These are phyloP conservation scores for Extremus antarcticus DNA, from an alignment of 495 filamentous ascomycete species.

Conservation along the genomic window DNA sequence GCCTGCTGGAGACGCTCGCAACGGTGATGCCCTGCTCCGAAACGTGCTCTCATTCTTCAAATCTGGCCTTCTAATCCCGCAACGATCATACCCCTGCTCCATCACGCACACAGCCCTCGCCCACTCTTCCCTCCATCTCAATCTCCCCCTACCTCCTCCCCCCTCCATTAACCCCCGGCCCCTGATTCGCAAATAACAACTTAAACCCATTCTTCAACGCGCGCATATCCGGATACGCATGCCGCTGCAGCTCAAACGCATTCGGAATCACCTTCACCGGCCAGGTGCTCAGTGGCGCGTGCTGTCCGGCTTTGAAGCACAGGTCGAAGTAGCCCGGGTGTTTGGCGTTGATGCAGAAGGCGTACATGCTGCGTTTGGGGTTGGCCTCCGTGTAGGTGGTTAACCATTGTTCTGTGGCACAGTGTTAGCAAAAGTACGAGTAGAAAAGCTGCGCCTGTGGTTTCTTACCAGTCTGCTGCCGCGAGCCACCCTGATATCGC, in stretches of 20 bases:
- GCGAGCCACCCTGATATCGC: slow-evolving; percentile 73
- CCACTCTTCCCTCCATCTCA: not conserved
- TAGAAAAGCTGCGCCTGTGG: not conserved
- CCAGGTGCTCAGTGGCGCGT: slow-evolving; percentile 64
- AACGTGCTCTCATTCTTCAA: too few species aligned
- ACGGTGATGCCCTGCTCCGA: too few species aligned
- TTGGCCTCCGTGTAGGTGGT: slow-evolving; percentile 92
- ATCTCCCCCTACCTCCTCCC: not conserved
- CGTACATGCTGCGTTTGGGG: slow-evolving; percentile 83
- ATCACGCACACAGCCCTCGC: too few species aligned
- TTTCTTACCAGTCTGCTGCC: slow-evolving; percentile 70
- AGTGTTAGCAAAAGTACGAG: not conserved
- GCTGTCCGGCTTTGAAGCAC: slow-evolving; percentile 83
- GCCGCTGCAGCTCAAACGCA: slow-evolving; percentile 75
- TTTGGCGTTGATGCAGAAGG: slow-evolving; percentile 85
- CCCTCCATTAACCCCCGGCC: slow-evolving; percentile 5
- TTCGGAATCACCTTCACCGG: slow-evolving; percentile 82
- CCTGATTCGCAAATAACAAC: slow-evolving; percentile 38
- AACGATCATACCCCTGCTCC: too few species aligned
- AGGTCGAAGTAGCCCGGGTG: slow-evolving; percentile 90
- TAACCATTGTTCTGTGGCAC: slow-evolving; percentile 75
- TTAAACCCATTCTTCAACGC: slow-evolving; percentile 87
- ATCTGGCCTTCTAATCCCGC: too few species aligned
- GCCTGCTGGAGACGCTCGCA: too few species aligned
- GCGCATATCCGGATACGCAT: slow-evolving; percentile 84